Percentiles rank a stretch among this genome's conserved stretches.
Conservation (phyloP, 75 land plant species). For the Ceratopteris richardii region DNA sequence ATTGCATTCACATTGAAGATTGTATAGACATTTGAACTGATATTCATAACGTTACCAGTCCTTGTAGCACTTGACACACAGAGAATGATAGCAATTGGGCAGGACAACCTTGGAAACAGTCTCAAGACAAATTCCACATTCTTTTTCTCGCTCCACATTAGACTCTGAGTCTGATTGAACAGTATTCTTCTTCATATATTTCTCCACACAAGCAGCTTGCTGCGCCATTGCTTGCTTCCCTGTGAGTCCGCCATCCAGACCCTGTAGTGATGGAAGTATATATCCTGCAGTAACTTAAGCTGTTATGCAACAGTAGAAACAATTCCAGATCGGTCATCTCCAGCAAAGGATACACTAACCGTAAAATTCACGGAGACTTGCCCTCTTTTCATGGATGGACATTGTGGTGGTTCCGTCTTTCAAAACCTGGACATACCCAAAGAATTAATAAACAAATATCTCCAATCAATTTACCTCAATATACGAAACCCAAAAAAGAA, state of each 20-base stretch:
- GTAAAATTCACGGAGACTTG: constrained; percentile 86
- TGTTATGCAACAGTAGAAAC: constrained; percentile 1
- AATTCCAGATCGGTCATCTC: too few species aligned
- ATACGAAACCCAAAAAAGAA: too few species aligned
- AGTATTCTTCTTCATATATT: constrained; percentile 20
- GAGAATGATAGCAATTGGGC: constrained; percentile 64
- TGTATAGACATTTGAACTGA: too few species aligned
- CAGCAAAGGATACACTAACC: constrained; percentile 24
- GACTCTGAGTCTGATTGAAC: constrained; percentile 5
- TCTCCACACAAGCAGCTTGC: constrained; percentile 5
- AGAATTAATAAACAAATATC: too few species aligned
- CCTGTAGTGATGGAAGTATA: neutral
- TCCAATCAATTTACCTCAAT: too few species aligned
- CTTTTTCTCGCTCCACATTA: constrained; percentile 57
- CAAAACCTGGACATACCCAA: too few species aligned
- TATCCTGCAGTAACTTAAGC: neutral
- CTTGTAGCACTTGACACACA: constrained; percentile 69
- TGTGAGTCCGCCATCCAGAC: constrained; percentile 33
- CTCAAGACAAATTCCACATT: constrained; percentile 85
- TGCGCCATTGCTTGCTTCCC: constrained; percentile 19
- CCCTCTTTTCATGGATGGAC: constrained; percentile 74
- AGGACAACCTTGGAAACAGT: constrained; percentile 44
- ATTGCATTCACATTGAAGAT: too few species aligned
- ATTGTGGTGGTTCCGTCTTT: constrained; percentile 68
- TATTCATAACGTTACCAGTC: too few species aligned